phyloP scores from a whole-genome alignment of 768 basidiomycete genomes.

The Terana coerulea region DNA sequence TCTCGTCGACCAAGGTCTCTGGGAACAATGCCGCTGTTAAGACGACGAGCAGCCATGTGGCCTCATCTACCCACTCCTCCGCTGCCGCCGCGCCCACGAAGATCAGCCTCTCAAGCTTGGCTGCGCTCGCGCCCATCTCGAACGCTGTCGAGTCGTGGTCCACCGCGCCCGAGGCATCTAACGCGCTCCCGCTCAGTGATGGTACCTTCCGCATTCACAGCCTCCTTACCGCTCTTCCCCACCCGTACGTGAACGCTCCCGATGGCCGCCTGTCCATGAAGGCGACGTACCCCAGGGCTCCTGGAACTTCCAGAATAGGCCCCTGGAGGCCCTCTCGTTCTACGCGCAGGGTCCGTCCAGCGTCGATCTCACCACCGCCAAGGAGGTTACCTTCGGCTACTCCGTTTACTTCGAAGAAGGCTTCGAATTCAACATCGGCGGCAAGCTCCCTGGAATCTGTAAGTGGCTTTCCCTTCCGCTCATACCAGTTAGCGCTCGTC shows the following conservation, averaged over 20 bases:
- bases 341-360: conserved; percentile 52
- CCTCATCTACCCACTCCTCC: conserved; percentile 8
- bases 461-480: conserved; percentile 22
- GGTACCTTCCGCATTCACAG: conserved; percentile 41
- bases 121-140: conserved; percentile 40
- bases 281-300: conserved; percentile 55
- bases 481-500: background rate
- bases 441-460: conserved; percentile 69
- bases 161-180: conserved; percentile 34
- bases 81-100: background rate
- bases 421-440: conserved; percentile 58
- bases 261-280: conserved; percentile 51
- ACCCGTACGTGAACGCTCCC: conserved; percentile 41
- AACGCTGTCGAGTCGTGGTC: conserved; percentile 37
- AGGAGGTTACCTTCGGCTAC: conserved; percentile 56
- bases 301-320: conserved; percentile 42
- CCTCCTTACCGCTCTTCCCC: conserved; percentile 33
- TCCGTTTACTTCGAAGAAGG: conserved; percentile 55
- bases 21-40: too few species aligned
- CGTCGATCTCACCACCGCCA: conserved; percentile 52
- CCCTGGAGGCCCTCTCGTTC: conserved; percentile 61
- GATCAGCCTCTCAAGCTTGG: conserved; percentile 12
- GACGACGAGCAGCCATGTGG: background rate
- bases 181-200: conserved; percentile 40
- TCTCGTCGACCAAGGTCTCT: background rate